Base-by-base conservation (phyloP, 129 eudicot genomes). In the Pseudognaphalium luteoalbum region DNA sequence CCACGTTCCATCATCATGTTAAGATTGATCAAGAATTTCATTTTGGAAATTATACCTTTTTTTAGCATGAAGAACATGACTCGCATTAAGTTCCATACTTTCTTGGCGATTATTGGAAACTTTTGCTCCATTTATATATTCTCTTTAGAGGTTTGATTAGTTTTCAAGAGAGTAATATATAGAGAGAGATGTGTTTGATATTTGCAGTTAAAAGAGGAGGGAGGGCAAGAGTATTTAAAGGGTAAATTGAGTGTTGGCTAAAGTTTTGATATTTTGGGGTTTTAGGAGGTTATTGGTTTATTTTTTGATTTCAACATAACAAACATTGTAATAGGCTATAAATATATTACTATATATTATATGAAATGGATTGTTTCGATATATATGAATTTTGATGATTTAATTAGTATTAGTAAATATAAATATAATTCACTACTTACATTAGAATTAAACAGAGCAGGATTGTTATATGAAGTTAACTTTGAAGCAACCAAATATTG, bases 1-100 rank as follows among this genome's bases (percentile, higher is more conserved):
- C 88, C 86, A 39, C 88, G 86, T 66, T 83, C 81, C 76, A 81
- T 81, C 80, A 86, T 66, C 79, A 79, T 66, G 82, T 75, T 87
- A 42, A 87, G 85, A 69, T 90, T 83, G 14, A 65, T 47, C 17
- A 90, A 4, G 20, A 85, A 22, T 65, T 83, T 90, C 8, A 78
- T 65, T 72, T 89, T 87, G 15, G 92, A 83, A 14, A 89, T 81
- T 41, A 41, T 41, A 78, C 89, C 86, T 78, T 87, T 85, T 19
- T 81, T 78, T 41, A 90, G 35, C 88, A 87, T 85, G 85, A 78
- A 81, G 76, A 77, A 69, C 32, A 82, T 68, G 16, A 76, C 84
- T 30, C 83, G 80, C 42, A 87, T 73, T 34, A 83, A 44, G 72
- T 70, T 80, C 83, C 86, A 73, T 32, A 79, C 76, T 33, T 79